Base-by-base conservation (phyloP, 352 stramenopile species). In the Phytophthora pisi region DNA sequence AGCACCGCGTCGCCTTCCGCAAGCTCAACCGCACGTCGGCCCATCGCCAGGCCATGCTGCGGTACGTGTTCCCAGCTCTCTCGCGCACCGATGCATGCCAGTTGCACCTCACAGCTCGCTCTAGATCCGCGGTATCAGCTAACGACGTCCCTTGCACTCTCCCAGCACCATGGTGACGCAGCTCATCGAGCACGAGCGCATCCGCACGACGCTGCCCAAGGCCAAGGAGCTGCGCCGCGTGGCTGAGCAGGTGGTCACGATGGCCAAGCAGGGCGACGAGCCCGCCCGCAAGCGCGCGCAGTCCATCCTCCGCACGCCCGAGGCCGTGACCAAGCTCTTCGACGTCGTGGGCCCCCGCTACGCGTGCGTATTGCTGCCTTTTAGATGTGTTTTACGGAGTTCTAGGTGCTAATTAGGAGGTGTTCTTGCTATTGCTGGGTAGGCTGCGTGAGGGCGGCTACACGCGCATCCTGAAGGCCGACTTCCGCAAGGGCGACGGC, bases 181-280 rank as follows among this genome's bases (percentile, higher is more conserved):
- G 60, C 84, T 99, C 54, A 97, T 99, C 68, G 96, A 98, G 68
- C 96, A 99, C 75, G 97, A 99, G 75, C 92, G 97, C 52, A 99
- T 99, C 67, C 93, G 91, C 71, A 99, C 97, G 61, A 99, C 97
- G 51, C 78, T 98, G 18, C 91, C 96, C 38, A 98, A 98, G 78
- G 97, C 97, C 26, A 99, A 99, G 78, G 96, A 99, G 84, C 76
- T 99, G 46, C 86, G 91, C 52, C 86, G 87, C 34, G 63, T 98
- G 28, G 96, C 96, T 8, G 97, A 99, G 34, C 86, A 98, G 77
- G 95, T 99, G 54, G 88, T 99, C 56, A 98, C 92, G 15, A 79
- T 97, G 62, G 96, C 90, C 50, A 99, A 99, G 79, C 75, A 96
- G 68, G 88, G 83, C 54, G 82, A 97, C 55, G 62, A 95, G n/a